Evolutionary conservation across 2,329 filamentous ascomycete genomes (phyloP).

Genomic region (Beauveria caledonica): DNA sequence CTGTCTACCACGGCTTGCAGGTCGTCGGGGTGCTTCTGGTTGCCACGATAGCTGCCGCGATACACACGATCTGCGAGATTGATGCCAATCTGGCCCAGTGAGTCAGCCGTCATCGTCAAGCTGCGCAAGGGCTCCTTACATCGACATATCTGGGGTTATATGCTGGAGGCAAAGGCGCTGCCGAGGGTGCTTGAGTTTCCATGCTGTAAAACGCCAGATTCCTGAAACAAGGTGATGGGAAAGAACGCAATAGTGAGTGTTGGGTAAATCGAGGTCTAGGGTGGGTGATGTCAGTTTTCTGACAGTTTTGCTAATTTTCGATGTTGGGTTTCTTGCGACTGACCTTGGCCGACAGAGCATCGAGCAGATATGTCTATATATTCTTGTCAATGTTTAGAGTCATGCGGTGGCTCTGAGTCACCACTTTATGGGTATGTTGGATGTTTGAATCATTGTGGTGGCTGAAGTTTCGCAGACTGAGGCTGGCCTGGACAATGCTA

Average conservation of each 20-base stretch:
- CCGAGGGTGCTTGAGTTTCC: background rate
- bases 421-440: background rate
- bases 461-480: background rate
- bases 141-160: constrained; percentile 49
- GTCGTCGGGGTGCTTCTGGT: constrained; percentile 64
- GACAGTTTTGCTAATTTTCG: background rate
- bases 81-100: constrained; percentile 63
- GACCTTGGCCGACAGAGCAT: constrained; percentile 2
- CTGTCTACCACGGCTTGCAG: constrained; percentile 69
- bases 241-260: background rate
- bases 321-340: background rate
- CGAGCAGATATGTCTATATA: background rate
- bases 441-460: background rate
- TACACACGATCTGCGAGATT: constrained; percentile 93
- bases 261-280: constrained; percentile 4
- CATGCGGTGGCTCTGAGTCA: constrained; percentile 1
- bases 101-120: constrained; percentile 11
- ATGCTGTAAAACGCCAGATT: background rate
- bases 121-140: constrained; percentile 34
- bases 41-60: constrained; percentile 74
- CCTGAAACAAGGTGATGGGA: background rate
- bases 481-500: background rate
- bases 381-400: background rate
- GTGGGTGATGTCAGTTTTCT: background rate
- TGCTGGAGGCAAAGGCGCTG: background rate